Conservation (phyloP, 2,329 filamentous ascomycete species). For the Leptodontidium sp. region DNA sequence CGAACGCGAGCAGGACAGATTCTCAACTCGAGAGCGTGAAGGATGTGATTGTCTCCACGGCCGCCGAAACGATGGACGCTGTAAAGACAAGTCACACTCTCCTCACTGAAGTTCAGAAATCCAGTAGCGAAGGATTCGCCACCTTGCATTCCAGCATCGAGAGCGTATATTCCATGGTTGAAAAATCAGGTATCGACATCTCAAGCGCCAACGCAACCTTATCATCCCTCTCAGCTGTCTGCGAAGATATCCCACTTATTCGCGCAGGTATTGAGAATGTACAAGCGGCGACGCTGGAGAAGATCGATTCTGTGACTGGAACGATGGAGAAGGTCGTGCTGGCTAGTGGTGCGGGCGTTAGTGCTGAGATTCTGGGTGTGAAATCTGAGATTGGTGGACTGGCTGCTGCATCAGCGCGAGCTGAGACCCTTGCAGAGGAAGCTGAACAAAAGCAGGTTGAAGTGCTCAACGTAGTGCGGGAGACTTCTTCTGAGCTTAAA, state of each 20-base stretch:
- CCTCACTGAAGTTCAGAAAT: neutral
- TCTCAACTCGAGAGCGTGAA: neutral
- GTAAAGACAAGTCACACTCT: neutral
- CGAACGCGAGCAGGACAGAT: neutral
- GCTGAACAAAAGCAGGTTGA: neutral
- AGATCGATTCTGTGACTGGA: neutral
- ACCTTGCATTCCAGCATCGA: neutral
- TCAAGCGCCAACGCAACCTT: neutral
- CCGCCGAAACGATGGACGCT: neutral
- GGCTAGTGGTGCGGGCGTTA: neutral
- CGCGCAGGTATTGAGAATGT: neutral
- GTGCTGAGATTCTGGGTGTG: neutral
- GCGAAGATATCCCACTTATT: too few relatives aligned
- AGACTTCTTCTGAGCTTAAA: too few relatives aligned
- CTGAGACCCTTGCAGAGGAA: neutral
- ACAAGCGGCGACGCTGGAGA: too few relatives aligned
- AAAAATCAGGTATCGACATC: neutral
- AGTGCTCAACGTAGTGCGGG: too few relatives aligned
- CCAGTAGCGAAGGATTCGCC: neutral
- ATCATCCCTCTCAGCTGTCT: neutral
- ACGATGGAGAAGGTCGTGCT: neutral
- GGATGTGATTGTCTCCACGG: too few relatives aligned
- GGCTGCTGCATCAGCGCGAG: neutral
- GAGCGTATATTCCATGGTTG: neutral
- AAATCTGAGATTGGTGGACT: slow-evolving; percentile 8